Percentiles rank a stretch among this genome's conserved stretches.
These are phyloP conservation scores for Xerocomus tenax DNA, from an alignment of 1,284 basidiomycete species.

Conservation along the genomic window DNA sequence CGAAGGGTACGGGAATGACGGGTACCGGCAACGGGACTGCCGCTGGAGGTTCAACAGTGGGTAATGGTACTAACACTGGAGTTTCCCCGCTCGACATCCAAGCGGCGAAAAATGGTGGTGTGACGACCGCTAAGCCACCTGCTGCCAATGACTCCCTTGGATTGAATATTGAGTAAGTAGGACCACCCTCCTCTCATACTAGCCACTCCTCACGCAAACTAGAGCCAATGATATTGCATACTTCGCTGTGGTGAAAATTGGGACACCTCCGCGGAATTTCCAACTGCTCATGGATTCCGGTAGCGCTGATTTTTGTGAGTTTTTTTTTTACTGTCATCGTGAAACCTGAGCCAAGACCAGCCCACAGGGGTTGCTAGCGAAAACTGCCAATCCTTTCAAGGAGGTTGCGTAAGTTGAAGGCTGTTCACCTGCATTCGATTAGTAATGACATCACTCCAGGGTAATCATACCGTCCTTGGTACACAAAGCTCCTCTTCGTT, in stretches of 20 bases:
- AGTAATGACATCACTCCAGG: slow-evolving; percentile 30
- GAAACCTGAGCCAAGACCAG: neutral
- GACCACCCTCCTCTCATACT: neutral
- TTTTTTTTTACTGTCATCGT: neutral
- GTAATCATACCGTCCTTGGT: slow-evolving; percentile 66
- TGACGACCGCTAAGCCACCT: slow-evolving; percentile 48
- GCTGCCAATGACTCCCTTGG: slow-evolving; percentile 55
- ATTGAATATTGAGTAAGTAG: slow-evolving; percentile 59
- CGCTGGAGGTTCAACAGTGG: neutral
- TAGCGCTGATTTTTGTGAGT: slow-evolving; percentile 68
- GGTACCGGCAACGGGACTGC: slow-evolving; percentile 6
- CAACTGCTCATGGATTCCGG: slow-evolving; percentile 79
- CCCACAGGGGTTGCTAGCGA: slow-evolving; percentile 26
- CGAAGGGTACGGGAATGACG: neutral
- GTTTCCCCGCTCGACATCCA: slow-evolving; percentile 35
- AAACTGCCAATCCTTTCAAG: slow-evolving; percentile 22
- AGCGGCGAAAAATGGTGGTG: slow-evolving; percentile 33
- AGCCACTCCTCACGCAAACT: neutral
- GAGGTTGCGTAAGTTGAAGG: slow-evolving; percentile 22
- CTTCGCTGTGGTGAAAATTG: slow-evolving; percentile 67
- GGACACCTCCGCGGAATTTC: slow-evolving; percentile 67
- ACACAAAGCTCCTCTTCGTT: slow-evolving; percentile 59
- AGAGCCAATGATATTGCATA: slow-evolving; percentile 48
- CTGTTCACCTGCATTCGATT: neutral
- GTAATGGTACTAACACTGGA: slow-evolving; percentile 24